Evolutionary conservation across 2,329 filamentous ascomycete genomes (phyloP).

Genomic region (Lasiodiplodia hormozganensis): DNA sequence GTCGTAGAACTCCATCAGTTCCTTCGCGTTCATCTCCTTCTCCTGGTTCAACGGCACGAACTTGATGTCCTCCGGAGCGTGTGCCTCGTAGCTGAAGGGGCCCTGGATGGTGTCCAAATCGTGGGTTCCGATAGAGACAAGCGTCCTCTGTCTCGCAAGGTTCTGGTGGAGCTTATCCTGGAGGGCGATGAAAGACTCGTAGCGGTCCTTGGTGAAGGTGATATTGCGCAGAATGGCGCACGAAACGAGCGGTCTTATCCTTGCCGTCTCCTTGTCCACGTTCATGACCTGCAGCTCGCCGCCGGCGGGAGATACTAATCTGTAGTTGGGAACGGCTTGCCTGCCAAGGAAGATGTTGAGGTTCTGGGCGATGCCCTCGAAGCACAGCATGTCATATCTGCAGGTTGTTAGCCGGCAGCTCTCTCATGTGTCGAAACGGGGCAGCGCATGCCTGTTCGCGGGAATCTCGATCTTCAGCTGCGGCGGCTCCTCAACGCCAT

Average conservation of each 20-base stretch:
- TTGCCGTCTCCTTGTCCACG: conserved; percentile 75
- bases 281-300: conserved; percentile 81
- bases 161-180: conserved; percentile 99
- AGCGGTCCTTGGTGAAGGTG: conserved; percentile 30
- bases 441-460: conserved; percentile 76
- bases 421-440: not conserved
- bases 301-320: conserved; percentile 72
- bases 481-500: conserved; percentile 83
- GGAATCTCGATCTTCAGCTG: conserved; percentile 98
- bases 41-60: conserved; percentile 92
- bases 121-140: conserved; percentile 97
- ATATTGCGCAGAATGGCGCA: conserved; percentile 72
- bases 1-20: conserved; percentile 94
- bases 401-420: conserved; percentile 33
- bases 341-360: conserved; percentile 92
- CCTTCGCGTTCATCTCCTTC: conserved; percentile 82
- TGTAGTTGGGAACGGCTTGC: conserved; percentile 78
- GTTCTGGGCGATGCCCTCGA: conserved; percentile 95
- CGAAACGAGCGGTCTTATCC: conserved; percentile 86
- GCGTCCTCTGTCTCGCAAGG: conserved; percentile 85
- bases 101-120: conserved; percentile 92
- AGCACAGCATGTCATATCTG: conserved; percentile 88
- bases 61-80: conserved; percentile 88
- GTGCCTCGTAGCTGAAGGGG: conserved; percentile 95
- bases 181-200: conserved; percentile 51